Base-by-base conservation (phyloP, 169 alveolate species). In the Babesia bigemina region DNA sequence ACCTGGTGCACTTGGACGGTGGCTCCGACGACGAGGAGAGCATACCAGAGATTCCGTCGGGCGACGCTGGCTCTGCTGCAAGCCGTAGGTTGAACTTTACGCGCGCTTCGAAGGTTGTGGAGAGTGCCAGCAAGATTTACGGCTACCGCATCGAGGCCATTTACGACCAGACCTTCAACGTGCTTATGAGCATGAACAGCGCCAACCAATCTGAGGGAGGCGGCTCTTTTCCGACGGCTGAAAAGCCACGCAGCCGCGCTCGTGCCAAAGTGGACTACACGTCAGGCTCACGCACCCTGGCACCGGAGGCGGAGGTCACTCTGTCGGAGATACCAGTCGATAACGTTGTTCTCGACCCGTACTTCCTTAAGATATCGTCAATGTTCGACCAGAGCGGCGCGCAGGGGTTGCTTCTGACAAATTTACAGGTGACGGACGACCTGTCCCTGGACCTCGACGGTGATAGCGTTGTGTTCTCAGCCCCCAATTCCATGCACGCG, bases 111-210 rank as follows among this genome's bases (percentile, higher is more conserved):
- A 85, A 86, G 67, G 94, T 87, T 29, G 89, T 90, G 16, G 94
- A 90, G 65, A 84, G 94, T 17, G 94, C 94, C 19, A 84, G 92
- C 63, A 86, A 84, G 48, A 84, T 90, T 10, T 90, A 90, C 70
- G 92, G 94, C 17, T 90, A 90, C 75, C 84, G 94, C 55, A 90
- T 90, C 28, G 94, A 90, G 76, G 94, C 94, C 39, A 71, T 90
- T 17, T 90, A 90, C 71, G 92, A 90, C 76, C 91, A 83, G 63
- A 86, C 94, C 16, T 90, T 75, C 69, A 90, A 82, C 73, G 86
- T 90, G 60, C 71, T 90, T 67, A 69, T 84, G 66, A 90, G 75
- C 67, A 82, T 90, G 88, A 81, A 86, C 77, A 83, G 61, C 28
- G 91, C 87, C 55, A 82, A 79, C 17, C 67, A 62, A 13, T 29